phyloP scores from a whole-genome alignment of 176 grass and related monocot species.

The Aegilops bicornis region DNA sequence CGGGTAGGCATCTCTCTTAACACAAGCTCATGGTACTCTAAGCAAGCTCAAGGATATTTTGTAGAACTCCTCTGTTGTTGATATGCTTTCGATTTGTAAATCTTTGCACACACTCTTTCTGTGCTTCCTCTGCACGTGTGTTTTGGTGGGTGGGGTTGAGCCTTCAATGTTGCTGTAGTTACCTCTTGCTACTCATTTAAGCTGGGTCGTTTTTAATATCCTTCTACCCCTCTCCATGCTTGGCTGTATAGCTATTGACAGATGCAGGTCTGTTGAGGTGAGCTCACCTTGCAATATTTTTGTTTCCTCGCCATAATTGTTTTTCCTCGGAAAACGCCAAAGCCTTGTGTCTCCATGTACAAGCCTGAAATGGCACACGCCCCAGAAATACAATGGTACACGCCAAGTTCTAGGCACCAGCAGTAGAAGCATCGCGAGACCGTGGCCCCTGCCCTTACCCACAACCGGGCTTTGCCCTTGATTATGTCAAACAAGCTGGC shows the following conservation, averaged over 20 bases:
- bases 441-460: background rate
- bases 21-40: background rate
- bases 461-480: background rate
- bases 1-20: slow-evolving; percentile 73
- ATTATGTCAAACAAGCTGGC: background rate
- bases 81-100: slow-evolving; percentile 17
- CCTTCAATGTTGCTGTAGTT: slow-evolving; percentile 11
- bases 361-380: background rate
- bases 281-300: background rate
- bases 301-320: background rate
- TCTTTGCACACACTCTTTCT: background rate
- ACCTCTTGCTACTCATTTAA: background rate
- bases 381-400: background rate
- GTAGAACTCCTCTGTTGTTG: background rate
- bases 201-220: background rate
- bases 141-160: slow-evolving; percentile 23
- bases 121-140: background rate
- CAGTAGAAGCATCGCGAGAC: background rate
- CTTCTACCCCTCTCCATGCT: background rate
- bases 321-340: background rate
- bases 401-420: background rate
- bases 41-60: slow-evolving; percentile 24
- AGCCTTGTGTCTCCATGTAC: background rate
- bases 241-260: slow-evolving; percentile 6
- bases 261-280: background rate